Base-by-base conservation (phyloP, 1,284 basidiomycete genomes). In the Albatrellus sp. region DNA sequence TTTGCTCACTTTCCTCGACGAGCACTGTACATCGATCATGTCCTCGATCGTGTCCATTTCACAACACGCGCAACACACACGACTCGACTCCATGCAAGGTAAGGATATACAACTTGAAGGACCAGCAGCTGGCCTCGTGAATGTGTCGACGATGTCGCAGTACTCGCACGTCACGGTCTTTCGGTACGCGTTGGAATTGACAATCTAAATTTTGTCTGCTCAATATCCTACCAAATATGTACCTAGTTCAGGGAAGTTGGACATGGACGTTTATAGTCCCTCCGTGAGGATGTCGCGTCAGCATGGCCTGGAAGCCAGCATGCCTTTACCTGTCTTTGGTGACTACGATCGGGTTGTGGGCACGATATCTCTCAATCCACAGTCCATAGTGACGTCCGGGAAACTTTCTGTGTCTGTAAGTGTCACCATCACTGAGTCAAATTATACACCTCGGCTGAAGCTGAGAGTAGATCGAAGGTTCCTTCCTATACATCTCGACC, bases 301-400 rank as follows among this genome's bases (percentile, higher is more conserved):
- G 19, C 55, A 60, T 43, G 61, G 56, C 24, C 58, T 60, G 37
- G 59, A 58, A 20, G 54, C 46, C 32, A 57, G 57, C 20, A 68
- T 66, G 11, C 62, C 70, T 20, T 52, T 72, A 14, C 75, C 80
- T 1, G 73, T 81, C 11, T 82, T 78, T 51, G 67, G 70, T 32
- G 70, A 75, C 45, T 68, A 71, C 40, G 76, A 80, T 55, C 68
- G 66, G 49, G 64, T 82, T n/a, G 62, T 66, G 48, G 80, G 80
- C 32, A 71, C 67, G 43, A 66, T 82, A 17, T 64, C 68, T 13
- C 64, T 83, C 6, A 72, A 77, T 50, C 63, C 70, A 16, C 37
- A 66, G 54, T 49, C 75, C 64, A 56, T 60, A 62, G 41, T 67
- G 61, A 49, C 48, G 8, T 65, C 66, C 2, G 80, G 80, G n/a